phyloP scores from a whole-genome alignment of 352 stramenopile genomes.

The Globisporangium apiculatum region DNA sequence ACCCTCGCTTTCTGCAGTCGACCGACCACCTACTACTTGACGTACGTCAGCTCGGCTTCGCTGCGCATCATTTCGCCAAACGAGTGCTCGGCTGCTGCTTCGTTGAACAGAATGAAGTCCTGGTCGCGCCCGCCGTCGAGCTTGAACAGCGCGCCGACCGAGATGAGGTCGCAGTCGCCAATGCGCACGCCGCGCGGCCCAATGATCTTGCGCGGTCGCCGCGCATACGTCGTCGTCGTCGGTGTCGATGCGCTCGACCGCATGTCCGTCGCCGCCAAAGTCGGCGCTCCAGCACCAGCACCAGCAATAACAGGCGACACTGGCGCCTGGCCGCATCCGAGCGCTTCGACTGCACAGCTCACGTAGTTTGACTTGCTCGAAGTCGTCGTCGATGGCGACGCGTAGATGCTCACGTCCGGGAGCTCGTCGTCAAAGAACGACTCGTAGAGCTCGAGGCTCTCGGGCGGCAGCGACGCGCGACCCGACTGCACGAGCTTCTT shows the following conservation, averaged over 20 bases:
- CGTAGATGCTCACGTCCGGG: conserved; percentile 47
- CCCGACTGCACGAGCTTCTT: conserved; percentile 53
- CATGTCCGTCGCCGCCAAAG: not conserved
- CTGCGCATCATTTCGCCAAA: conserved; percentile 76
- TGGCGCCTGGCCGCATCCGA: conserved; percentile 5
- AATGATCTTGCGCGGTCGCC: conserved; percentile 15
- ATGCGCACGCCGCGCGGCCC: conserved; percentile 9
- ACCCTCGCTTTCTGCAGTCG: too few species aligned
- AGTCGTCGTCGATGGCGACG: conserved; percentile 7
- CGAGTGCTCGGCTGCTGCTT: conserved; percentile 52
- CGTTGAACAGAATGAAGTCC: conserved; percentile 82
- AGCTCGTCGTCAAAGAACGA: conserved; percentile 75
- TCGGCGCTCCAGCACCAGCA: not conserved
- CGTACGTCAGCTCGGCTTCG: conserved; percentile 43
- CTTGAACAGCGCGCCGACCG: conserved; percentile 67
- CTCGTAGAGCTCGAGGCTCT: conserved; percentile 75
- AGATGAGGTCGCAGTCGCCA: conserved; percentile 45
- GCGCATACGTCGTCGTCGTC: not conserved
- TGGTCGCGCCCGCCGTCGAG: conserved; percentile 73
- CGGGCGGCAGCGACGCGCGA: conserved; percentile 41
- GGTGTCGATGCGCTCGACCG: not conserved
- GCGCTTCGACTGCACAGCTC: conserved; percentile 16
- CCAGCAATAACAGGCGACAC: not conserved
- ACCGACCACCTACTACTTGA: conserved; percentile 5
- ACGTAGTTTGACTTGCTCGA: conserved; percentile 7